Base-by-base conservation (phyloP, 2,329 filamentous ascomycete genomes). In the Grosmannia penicillata region DNA sequence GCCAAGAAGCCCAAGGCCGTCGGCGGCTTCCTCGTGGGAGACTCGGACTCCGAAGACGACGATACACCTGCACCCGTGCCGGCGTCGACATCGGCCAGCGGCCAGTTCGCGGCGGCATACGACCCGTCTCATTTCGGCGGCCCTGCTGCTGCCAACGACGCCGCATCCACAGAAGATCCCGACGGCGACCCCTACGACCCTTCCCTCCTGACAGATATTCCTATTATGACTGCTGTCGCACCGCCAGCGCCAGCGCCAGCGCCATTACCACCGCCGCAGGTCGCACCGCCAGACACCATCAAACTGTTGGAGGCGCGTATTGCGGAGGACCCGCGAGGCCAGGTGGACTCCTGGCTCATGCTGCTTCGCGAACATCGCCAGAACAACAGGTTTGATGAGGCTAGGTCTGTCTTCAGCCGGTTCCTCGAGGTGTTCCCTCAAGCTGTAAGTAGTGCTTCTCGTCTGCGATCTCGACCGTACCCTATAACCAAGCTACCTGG, bases 341-440 rank as follows among this genome's bases (percentile, higher is more conserved):
- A 95, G 50, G 75, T 91, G 58, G 82, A 91, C 55, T 85, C 89
- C 24, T 98, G 91, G 91, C 63, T 93, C 51, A 72, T 74, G 47
- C 68, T 98, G 54, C 89, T 98, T 54, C 72, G 74, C 48, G 85
- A 95, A 55, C 75, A 94, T 57, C 80, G 80, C 49, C 78, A 74
- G 51, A 82, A 81, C 51, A 82, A 82, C 59, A 83, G 86, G 57
- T 62, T 87, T 45, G 84, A 93, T 43, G 81, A 89, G 51, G 75
- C 82, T 22, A 76, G 89, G 46, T 73, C 69, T 42, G 75, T 79
- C 14, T 98, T 91, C 53, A 81, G 91, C 47, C 75, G 85, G 27
- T 95, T 96, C 56, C 68, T 96, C 47, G 74, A 82, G 46, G 66
- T 89, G 21, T 96, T 96, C 51, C 93, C 91, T 4, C 78, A 85